Conservation (phyloP, 2,329 filamentous ascomycete species). For the Dothideomycetes sp. region DNA sequence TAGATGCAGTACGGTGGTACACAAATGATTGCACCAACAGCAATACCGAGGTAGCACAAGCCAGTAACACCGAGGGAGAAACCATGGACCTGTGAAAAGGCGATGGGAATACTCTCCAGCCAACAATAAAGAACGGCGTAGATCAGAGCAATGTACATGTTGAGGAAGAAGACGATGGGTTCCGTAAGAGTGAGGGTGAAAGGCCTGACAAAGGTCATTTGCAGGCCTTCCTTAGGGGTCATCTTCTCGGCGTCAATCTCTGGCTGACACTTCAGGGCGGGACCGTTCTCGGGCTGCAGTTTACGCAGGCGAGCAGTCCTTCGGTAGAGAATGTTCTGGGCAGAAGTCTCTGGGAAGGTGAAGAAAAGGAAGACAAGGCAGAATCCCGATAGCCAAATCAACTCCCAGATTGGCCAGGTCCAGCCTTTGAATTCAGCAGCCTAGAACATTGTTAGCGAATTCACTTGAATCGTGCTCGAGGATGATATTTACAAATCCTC, state of each 20-base stretch:
- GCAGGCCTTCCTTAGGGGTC: slow-evolving; percentile 24
- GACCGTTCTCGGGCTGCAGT: slow-evolving; percentile 20
- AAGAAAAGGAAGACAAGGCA: slow-evolving; percentile 27
- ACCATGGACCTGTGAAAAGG: slow-evolving; percentile 6
- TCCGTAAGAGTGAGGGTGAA: slow-evolving; percentile 33
- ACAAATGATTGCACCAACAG: slow-evolving; percentile 4
- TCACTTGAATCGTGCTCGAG: no score
- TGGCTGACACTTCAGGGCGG: slow-evolving; percentile 27
- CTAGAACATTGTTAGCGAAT: no score
- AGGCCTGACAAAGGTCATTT: slow-evolving; percentile 31
- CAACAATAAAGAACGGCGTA: slow-evolving; percentile 28
- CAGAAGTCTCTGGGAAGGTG: slow-evolving; percentile 29
- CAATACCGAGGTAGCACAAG: slow-evolving; percentile 7
- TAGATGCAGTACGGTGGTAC: slow-evolving; percentile 9
- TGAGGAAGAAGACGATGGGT: slow-evolving; percentile 30
- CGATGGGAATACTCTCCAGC: slow-evolving; percentile 8
- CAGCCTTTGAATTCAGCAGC: slow-evolving; percentile 25
- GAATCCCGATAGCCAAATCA: slow-evolving; percentile 30
- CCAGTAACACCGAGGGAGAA: slow-evolving; percentile 6
- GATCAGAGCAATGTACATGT: slow-evolving; percentile 32
- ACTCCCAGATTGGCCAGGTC: slow-evolving; percentile 32
- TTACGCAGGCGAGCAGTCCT: slow-evolving; percentile 29
- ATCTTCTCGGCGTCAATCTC: slow-evolving; percentile 28
- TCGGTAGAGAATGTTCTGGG: slow-evolving; percentile 30
- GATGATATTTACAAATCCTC: slow-evolving; percentile 30